Percentiles rank a stretch among this genome's conserved stretches.
Conservation (phyloP, 2,329 filamentous ascomycete species). For the Exophiala viscosa region DNA sequence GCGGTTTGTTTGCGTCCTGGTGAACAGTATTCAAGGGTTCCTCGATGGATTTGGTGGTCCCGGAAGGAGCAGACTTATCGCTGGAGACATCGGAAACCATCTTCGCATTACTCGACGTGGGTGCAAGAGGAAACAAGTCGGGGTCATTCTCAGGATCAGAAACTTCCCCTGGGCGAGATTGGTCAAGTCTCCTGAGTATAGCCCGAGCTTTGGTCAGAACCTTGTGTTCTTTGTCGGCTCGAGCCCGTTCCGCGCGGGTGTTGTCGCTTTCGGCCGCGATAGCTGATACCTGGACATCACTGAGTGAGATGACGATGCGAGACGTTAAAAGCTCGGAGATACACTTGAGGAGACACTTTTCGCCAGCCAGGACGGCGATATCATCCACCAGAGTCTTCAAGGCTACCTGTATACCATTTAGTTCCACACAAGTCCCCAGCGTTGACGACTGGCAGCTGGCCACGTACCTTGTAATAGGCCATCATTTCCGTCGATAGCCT, state of each 20-base stretch:
- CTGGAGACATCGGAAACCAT: background rate
- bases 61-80: background rate
- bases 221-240: conserved; percentile 4
- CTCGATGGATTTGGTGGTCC: background rate
- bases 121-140: background rate
- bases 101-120: background rate
- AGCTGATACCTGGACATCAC: background rate
- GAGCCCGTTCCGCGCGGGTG: background rate
- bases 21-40: background rate
- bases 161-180: background rate
- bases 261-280: conserved; percentile 1
- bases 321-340: conserved; percentile 2
- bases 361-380: conserved; percentile 38
- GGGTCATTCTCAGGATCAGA: no score
- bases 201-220: conserved; percentile 2
- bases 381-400: conserved; percentile 41
- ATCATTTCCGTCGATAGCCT: conserved; percentile 42
- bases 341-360: conserved; percentile 29
- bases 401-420: conserved; percentile 34
- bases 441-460: no score
- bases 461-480: conserved; percentile 45
- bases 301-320: conserved; percentile 1
- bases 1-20: background rate
- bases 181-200: conserved; percentile 3
- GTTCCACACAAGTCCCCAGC: no score